phyloP scores from a whole-genome alignment of 2,329 filamentous ascomycete genomes.

The Colletotrichum limetticola region DNA sequence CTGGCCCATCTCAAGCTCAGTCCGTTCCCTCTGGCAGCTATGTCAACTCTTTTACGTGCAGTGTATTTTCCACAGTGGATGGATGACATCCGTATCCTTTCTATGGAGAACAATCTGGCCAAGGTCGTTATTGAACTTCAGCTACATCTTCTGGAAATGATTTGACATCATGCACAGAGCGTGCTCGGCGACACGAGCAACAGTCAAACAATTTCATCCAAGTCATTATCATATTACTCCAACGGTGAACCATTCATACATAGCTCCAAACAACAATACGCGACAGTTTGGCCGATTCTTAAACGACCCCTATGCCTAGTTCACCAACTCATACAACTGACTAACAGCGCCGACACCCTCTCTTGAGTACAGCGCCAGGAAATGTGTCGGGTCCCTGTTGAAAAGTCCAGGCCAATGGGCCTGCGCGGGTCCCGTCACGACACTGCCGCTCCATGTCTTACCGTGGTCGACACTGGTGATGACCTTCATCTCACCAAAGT shows the following conservation, averaged over 20 bases:
- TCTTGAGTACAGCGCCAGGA: slow-evolving; percentile 42
- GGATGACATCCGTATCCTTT: background rate
- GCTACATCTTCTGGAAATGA: background rate
- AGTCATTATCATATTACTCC: background rate
- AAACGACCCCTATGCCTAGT: background rate
- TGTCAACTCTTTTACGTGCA: background rate
- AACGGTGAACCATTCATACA: background rate
- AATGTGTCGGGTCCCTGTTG: slow-evolving; percentile 36
- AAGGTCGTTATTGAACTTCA: background rate
- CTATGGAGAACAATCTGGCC: background rate
- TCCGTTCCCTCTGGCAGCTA: background rate
- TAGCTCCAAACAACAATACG: background rate
- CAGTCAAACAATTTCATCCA: background rate
- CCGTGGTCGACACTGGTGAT: slow-evolving; percentile 42
- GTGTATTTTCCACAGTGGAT: background rate
- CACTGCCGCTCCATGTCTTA: slow-evolving; percentile 39
- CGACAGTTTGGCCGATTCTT: too few relatives aligned
- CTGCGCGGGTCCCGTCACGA: slow-evolving; percentile 40
- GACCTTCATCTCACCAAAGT: slow-evolving; percentile 41
- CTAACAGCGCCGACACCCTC: slow-evolving; percentile 41
- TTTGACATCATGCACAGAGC: background rate
- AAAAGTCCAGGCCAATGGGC: slow-evolving; percentile 47
- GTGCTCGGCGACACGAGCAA: background rate
- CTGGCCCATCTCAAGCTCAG: background rate
- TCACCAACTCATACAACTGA: slow-evolving; percentile 30